Percentiles rank a stretch among this genome's conserved stretches.
These are phyloP conservation scores for Sphaerosporella brunnea DNA, from an alignment of 495 filamentous ascomycete species.

Conservation along the genomic window DNA sequence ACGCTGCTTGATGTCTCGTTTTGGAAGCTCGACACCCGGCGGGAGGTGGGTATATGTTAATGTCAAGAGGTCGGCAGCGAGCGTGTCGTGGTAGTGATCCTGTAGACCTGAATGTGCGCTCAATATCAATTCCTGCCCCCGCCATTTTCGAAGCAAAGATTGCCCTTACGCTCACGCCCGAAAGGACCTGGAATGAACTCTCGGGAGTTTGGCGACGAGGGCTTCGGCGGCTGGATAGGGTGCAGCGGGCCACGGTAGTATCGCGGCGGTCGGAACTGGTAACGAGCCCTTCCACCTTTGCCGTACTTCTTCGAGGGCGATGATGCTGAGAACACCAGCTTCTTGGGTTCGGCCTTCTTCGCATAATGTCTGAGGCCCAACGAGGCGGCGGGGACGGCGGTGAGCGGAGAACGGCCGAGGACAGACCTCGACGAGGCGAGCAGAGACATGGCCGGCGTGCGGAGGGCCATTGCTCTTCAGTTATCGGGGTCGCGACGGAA, in stretches of 20 bases:
- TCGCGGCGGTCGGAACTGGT: conserved; percentile 80
- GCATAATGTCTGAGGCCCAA: neutral
- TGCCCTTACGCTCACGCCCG: conserved; percentile 47
- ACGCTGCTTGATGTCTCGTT: conserved; percentile 36
- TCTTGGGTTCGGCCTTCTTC: conserved; percentile 5
- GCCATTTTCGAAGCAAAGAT: too few relatives aligned
- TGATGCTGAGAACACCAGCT: conserved; percentile 20
- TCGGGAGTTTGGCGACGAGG: conserved; percentile 72
- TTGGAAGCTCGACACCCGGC: conserved; percentile 51
- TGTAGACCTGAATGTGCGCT: conserved; percentile 33
- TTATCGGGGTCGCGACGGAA: neutral
- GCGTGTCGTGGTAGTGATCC: conserved; percentile 73
- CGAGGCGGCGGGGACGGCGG: neutral
- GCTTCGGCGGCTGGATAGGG: conserved; percentile 66
- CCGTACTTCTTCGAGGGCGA: conserved; percentile 10
- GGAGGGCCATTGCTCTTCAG: neutral
- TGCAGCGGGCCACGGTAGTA: conserved; percentile 87
- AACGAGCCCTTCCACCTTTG: conserved; percentile 28
- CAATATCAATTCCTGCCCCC: too few relatives aligned
- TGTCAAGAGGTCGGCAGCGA: conserved; percentile 78
- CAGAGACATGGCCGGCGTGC: neutral
- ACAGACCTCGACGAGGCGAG: neutral
- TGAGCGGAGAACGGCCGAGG: neutral
- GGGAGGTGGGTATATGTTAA: conserved; percentile 63
- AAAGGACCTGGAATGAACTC: conserved; percentile 88